Conservation (phyloP, 768 basidiomycete genomes). For the Fomitopsis serialis region DNA sequence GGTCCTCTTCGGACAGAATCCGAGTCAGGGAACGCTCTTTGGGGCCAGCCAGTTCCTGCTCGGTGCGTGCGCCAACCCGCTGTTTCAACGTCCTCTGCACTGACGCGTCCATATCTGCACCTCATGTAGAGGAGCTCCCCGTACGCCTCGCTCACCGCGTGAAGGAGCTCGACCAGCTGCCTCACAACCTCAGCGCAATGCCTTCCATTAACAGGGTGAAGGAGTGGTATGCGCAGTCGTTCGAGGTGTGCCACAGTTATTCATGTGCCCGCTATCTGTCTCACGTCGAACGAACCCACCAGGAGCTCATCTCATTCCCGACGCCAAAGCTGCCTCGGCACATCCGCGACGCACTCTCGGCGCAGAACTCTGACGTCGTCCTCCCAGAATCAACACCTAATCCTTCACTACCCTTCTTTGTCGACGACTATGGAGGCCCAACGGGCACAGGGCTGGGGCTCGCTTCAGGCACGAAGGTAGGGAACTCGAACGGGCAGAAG, state of each 20-base stretch:
- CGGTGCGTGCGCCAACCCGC: slow-evolving; percentile 34
- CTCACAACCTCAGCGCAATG: slow-evolving; percentile 89
- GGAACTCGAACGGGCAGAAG: slow-evolving; percentile 36
- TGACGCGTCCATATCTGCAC: not conserved
- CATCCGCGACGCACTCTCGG: slow-evolving; percentile 62
- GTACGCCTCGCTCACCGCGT: slow-evolving; percentile 94
- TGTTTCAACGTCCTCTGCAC: not conserved
- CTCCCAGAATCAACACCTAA: slow-evolving; percentile 80
- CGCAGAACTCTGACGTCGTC: slow-evolving; percentile 39
- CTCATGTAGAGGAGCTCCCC: slow-evolving; percentile 76
- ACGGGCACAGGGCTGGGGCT: slow-evolving; percentile 12
- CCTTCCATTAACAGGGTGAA: slow-evolving; percentile 90
- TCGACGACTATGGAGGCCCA: slow-evolving; percentile 14
- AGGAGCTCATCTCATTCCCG: slow-evolving; percentile 91
- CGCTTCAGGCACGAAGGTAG: slow-evolving; percentile 15
- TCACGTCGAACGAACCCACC: not conserved
- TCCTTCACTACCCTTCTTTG: slow-evolving; percentile 55
- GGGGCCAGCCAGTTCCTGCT: slow-evolving; percentile 86
- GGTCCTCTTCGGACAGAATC: slow-evolving; percentile 96
- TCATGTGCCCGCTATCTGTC: not conserved
- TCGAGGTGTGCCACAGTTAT: slow-evolving; percentile 62
- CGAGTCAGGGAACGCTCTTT: slow-evolving; percentile 89
- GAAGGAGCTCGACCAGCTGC: slow-evolving; percentile 91
- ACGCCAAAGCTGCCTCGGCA: slow-evolving; percentile 63
- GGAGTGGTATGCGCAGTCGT: slow-evolving; percentile 98